Evolutionary conservation across 169 alveolate species (phyloP), one percentile per base, ranked within the genome.

Genomic region (Toxoplasma gondii): DNA sequence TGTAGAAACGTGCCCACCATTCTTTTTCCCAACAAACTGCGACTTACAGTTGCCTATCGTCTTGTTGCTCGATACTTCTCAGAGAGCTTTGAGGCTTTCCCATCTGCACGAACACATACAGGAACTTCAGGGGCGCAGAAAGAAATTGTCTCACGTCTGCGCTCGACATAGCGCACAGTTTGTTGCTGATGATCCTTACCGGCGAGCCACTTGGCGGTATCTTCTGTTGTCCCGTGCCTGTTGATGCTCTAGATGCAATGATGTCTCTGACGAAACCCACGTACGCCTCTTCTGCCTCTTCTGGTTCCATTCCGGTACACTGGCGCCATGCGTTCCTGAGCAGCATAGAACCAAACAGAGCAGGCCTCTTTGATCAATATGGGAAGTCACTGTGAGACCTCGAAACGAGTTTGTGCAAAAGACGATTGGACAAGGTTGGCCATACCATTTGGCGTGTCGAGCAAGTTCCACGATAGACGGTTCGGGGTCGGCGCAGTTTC

Each of bases 321-420:
- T 39, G 54, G n/a, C 74, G 24, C 94, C 94, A 92, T 31, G 90
- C 94, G 27, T 88, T 29, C 94, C 94, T 91, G 83, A 80, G 53
- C 29, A 64, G 9, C 34, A 64, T 19, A 64, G 36, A 64, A 4
- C 0, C 34, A 64, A 31, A 64, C 10, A 17, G 22, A 49, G 12
- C 58, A 17, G 58, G 58, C 58, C 58, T 49, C 58, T 49, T 49
- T 17, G 58, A 49, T 49, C 58, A 49, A 9, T 49, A 49, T 9
- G 58, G 22, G 1, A 49, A 49, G 22, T 31, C 36, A n/a, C 53
- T 41, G 81, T 49, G 22, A 49, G 58, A 9, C 58, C 27, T 12
- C 58, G 4, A 9, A 49, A 9, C 27, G 58, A 9, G 1, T 49
- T 49, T 1, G 4, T 49, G 58, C 58, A 49, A 49, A 12, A 49